Evolutionary conservation across 768 basidiomycete species (phyloP).

Genomic region (Phylloporus rhodoxanthus): DNA sequence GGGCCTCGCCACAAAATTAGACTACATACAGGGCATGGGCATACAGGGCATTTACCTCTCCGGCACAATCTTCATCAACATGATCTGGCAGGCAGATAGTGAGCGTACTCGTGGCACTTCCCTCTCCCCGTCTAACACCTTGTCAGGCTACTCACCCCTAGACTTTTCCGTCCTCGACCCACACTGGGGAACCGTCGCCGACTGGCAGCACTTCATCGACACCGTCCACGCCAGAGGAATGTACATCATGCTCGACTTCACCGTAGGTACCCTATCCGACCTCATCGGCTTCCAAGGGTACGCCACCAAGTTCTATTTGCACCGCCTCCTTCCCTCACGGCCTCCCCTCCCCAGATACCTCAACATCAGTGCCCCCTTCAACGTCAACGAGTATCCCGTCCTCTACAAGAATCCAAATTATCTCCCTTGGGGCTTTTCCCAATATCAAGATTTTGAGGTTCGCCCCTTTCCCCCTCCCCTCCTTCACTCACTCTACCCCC

Average conservation of each 20-base stretch:
- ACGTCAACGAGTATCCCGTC: slow-evolving; percentile 62
- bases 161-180: slow-evolving; percentile 90
- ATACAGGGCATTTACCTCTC: slow-evolving; percentile 81
- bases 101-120: slow-evolving; percentile 31
- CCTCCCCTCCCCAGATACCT: slow-evolving; percentile 41
- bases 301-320: slow-evolving; percentile 23
- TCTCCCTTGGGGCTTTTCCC: slow-evolving; percentile 78
- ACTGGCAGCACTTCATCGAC: slow-evolving; percentile 75
- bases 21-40: slow-evolving; percentile 91
- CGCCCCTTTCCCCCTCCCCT: slow-evolving; percentile 14
- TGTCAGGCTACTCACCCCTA: slow-evolving; percentile 80
- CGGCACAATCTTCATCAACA: slow-evolving; percentile 89
- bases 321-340: slow-evolving; percentile 9
- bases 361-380: slow-evolving; percentile 78
- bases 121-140: neutral
- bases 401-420: slow-evolving; percentile 72
- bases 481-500: neutral
- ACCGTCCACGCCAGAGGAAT: slow-evolving; percentile 74
- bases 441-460: slow-evolving; percentile 80
- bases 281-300: slow-evolving; percentile 82
- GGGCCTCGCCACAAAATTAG: slow-evolving; percentile 67
- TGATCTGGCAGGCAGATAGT: slow-evolving; percentile 98
- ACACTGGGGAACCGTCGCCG: slow-evolving; percentile 80
- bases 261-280: slow-evolving; percentile 88
- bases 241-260: slow-evolving; percentile 93